phyloP scores from a whole-genome alignment of 2,329 filamentous ascomycete species.

The Anthostomella pinea region DNA sequence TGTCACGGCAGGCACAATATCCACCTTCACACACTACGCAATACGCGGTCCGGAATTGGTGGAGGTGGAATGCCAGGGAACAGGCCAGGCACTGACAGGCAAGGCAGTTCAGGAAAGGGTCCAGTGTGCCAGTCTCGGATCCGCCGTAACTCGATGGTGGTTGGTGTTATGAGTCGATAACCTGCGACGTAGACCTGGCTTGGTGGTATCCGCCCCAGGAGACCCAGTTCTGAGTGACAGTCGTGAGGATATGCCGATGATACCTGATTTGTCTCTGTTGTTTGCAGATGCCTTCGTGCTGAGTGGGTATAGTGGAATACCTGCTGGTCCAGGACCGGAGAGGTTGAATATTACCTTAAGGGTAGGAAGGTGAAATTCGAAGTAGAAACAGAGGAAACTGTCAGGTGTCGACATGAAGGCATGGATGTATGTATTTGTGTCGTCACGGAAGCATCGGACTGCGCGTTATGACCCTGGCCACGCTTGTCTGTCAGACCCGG shows the following conservation, averaged over 20 bases:
- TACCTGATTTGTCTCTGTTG: too few relatives aligned
- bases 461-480: neutral
- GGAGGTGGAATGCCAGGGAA: conserved; percentile 28
- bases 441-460: neutral
- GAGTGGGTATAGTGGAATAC: conserved; percentile 1
- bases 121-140: too few relatives aligned
- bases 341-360: too few relatives aligned
- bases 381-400: too few relatives aligned
- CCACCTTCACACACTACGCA: conserved; percentile 23
- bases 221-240: conserved; percentile 3
- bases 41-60: conserved; percentile 32
- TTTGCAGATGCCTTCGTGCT: too few relatives aligned
- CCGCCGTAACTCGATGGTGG: conserved; percentile 21
- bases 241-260: too few relatives aligned
- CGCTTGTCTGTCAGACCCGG: neutral
- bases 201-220: conserved; percentile 6
- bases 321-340: too few relatives aligned
- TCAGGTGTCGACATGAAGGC: neutral
- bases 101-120: conserved; percentile 27
- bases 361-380: too few relatives aligned
- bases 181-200: conserved; percentile 20
- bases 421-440: neutral
- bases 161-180: conserved; percentile 20
- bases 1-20: too few relatives aligned
- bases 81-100: too few relatives aligned